Base-by-base conservation (phyloP, 2,329 filamentous ascomycete genomes). In the Nigrospora oryzae region DNA sequence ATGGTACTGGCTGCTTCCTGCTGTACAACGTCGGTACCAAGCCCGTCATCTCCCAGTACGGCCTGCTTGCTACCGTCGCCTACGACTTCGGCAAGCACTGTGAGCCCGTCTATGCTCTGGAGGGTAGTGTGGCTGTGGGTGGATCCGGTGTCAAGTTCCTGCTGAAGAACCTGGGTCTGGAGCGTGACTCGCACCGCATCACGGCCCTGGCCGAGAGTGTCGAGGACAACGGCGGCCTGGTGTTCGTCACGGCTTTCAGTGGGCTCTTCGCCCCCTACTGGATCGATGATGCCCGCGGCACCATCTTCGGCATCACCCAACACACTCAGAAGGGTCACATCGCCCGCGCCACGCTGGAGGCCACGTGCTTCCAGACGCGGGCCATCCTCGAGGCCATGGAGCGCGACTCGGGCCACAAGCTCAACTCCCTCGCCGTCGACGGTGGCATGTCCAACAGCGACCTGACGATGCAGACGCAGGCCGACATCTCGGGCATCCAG, bases 351-450 rank as follows among this genome's bases (percentile, higher is more conserved):
- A 95, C 89, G 0, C 79, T 95, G 43, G 89, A 95, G 66, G 89
- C 89, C 5, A 90, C 87, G 34, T 95, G 89, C 69, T 94, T 87
- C 72, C 89, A 95, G 66, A 95, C 88, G 19, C 89, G 89, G 56
- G 89, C 89, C 17, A 95, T 95, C 56, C 77, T 95, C 19, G 84
- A 93, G 59, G 88, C 89, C 50, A 95, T 95, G 89, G 87, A 86
- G 59, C 81, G 84, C 54, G 89, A 95, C 66, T 89, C 84, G 43
- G 82, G 83, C 33, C 83, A 90, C 60, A 79, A 79, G 51, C 75
- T 95, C 31, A 75, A 79, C 46, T 79, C 83, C 52, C 73, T 95
- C 37, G 84, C 86, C 32, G 89, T 95, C 37, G 89, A 95, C 59
- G 89, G 89, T 46, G 89, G 89, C 47, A 87, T 95, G 75, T 89